Percentiles rank a stretch among this genome's conserved stretches.
phyloP scores from a whole-genome alignment of 441 rosid genomes.

The Eruca vesicaria region DNA sequence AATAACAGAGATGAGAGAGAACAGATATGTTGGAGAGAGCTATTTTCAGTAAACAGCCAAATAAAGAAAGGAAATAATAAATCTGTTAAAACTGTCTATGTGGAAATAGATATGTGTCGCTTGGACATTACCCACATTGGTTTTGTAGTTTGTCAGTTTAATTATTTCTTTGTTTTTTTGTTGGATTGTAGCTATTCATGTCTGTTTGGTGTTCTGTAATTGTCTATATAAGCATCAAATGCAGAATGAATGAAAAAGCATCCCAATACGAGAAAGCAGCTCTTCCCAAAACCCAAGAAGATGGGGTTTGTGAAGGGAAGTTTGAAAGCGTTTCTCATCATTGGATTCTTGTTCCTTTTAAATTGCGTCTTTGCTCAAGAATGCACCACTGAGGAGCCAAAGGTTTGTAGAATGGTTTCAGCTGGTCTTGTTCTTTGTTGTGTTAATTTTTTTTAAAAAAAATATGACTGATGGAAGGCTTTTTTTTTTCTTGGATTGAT shows the following conservation, averaged over 20 bases:
- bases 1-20: neutral
- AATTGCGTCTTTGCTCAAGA: slow-evolving; percentile 13
- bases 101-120: neutral
- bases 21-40: neutral
- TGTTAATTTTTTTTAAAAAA: neutral
- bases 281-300: no score
- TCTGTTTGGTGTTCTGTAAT: neutral
- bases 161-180: neutral
- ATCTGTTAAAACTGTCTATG: slow-evolving; percentile 1
- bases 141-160: neutral
- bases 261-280: no score
- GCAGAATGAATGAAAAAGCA: neutral
- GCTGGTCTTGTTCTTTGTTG: neutral
- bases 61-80: neutral
- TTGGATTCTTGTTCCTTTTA: slow-evolving; percentile 9
- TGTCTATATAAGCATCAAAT: slow-evolving; percentile 2
- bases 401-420: slow-evolving; percentile 14
- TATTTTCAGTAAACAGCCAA: neutral
- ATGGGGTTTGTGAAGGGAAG: slow-evolving; percentile 25
- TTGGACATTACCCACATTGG: slow-evolving; percentile 5
- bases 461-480: neutral
- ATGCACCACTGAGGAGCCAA: slow-evolving; percentile 2
- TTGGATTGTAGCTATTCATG: neutral
- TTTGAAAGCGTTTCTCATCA: neutral
- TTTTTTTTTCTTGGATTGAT: neutral